Conservation (phyloP, 768 basidiomycete species). For the Boletus sensibilis region DNA sequence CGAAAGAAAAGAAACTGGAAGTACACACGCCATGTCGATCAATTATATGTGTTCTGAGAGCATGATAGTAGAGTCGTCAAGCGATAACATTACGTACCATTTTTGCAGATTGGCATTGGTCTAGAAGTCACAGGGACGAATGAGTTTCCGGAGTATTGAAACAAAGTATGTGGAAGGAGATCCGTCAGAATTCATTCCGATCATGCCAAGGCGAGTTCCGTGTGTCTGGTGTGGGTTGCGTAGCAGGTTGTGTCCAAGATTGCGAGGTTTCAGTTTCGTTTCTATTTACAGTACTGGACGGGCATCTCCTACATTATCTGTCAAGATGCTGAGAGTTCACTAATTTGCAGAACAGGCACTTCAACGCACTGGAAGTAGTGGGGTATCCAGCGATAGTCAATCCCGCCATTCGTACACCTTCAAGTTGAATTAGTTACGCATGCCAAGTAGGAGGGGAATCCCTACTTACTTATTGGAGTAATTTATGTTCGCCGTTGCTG, state of each 20-base stretch:
- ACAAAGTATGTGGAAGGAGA: background rate
- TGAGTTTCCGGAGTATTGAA: background rate
- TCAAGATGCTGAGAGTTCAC: background rate
- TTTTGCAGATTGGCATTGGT: background rate
- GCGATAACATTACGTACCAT: background rate
- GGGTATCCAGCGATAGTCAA: background rate
- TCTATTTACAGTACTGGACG: too few species aligned
- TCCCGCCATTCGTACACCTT: too few species aligned
- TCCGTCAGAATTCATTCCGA: background rate
- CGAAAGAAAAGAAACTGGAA: background rate
- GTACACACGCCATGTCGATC: background rate
- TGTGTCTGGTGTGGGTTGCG: background rate
- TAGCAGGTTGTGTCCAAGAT: background rate
- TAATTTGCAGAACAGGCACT: background rate
- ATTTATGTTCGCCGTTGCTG: too few species aligned
- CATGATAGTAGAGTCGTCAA: background rate
- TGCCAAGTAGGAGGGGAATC: too few species aligned
- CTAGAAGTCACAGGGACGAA: background rate
- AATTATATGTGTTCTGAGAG: background rate
- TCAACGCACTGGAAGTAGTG: background rate
- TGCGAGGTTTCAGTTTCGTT: background rate
- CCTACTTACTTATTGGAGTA: too few species aligned
- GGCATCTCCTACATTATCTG: too few species aligned
- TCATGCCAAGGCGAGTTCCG: background rate
- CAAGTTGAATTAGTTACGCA: too few species aligned